Evolutionary conservation across 345 rosid genomes (phyloP), one percentile per base, ranked within the genome.

Genomic region (Draba incana): DNA sequence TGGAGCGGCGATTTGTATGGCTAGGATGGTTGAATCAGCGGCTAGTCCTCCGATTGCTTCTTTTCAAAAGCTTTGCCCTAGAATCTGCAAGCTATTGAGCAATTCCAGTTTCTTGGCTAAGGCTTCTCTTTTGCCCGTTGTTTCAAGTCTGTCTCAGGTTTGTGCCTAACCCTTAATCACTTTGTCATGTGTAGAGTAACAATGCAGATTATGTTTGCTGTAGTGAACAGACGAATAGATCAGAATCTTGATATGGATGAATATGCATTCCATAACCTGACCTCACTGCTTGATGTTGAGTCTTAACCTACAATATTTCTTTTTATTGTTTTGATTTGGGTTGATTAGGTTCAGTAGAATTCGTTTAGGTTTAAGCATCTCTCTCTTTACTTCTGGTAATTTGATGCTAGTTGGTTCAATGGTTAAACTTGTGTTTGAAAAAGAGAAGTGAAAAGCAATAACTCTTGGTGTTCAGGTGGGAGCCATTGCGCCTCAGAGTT

Each of bases 1-100:
- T 15, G 98, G 96, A 52, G 98, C 98, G 10, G 88, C 98, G 6
- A 68, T 81, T 27, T 95, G 96, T 78, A 81, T 92, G 97, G 94
- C 92, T 27, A 92, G 81, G 83, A 81, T 92, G 94, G 89, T 95
- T 64, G 96, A 95, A 16, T 84, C 81, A 35, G 91, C 98, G 0
- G 76, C 84, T 2, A 81, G 50, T 59, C 89, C 86, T 14, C 92
- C 93, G 0, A 46, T 79, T 47, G 67, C 70, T 37, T 81, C 93
- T 2, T 89, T 94, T 20, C 95, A 91, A 75, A 95, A 95, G 82
- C 72, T 95, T 64, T 89, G 95, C 70, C 81, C 98, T 5, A 88
- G 87, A 80, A 91, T 94, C 78, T 86, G 92, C 81, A 95, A 95
- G 89, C 66, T 95, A 28, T 80, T 95, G 74, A 85, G 85, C 62